A percentile compares a stretch with the other conserved stretches of the same genome.
phyloP scores from a whole-genome alignment of 164 flowering plant species.

The Umbilicus rupestris region DNA sequence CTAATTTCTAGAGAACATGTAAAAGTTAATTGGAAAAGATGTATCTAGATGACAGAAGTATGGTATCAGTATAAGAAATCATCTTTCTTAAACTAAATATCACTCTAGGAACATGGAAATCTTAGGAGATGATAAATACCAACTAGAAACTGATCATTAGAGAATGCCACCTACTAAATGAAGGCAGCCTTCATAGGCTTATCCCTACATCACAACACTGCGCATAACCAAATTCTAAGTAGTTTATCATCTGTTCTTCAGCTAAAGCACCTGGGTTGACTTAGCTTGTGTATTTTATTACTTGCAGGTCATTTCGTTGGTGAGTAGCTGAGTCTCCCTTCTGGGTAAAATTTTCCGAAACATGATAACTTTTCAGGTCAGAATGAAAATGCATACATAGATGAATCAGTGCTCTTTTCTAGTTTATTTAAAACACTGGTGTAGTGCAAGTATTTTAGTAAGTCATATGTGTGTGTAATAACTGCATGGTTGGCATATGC shows the following conservation, averaged over 20 bases:
- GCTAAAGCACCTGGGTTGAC: too few species aligned
- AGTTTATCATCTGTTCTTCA: too few species aligned
- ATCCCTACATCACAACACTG: too few species aligned
- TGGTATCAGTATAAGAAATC: too few species aligned
- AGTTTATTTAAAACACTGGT: too few species aligned
- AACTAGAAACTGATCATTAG: too few species aligned
- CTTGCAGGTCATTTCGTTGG: background rate
- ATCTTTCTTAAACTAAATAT: background rate
- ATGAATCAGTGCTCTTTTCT: too few species aligned
- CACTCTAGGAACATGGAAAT: background rate
- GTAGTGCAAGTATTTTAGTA: background rate
- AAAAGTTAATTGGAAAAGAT: too few species aligned
- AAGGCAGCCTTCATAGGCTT: background rate
- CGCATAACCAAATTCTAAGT: too few species aligned
- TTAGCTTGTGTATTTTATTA: background rate
- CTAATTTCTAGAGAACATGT: too few species aligned
- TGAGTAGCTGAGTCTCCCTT: background rate
- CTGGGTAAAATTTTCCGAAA: background rate
- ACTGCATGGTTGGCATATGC: background rate
- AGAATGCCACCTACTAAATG: background rate
- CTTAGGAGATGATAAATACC: background rate
- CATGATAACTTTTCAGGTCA: background rate
- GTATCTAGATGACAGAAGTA: too few species aligned
- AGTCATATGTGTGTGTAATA: background rate
- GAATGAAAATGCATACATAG: background rate